Base-by-base conservation (phyloP, 345 rosid species). In the Melastoma malabathricum region DNA sequence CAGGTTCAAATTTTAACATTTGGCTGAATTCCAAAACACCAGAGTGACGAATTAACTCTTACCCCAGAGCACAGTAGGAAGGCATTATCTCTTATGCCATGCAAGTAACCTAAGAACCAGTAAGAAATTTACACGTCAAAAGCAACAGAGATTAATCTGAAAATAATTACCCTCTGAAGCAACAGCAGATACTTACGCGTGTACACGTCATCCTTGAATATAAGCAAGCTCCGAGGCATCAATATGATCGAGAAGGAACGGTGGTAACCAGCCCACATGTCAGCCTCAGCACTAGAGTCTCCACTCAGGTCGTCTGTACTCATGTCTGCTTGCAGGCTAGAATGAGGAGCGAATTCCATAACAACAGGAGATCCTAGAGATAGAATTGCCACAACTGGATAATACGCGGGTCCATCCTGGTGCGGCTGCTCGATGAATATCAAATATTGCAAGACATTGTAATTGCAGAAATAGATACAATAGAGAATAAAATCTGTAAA, bases 351-450 rank as follows among this genome's bases (percentile, higher is more conserved):
- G 57, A 90, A 90, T 55, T 86, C 86, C 98, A 90, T 83, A 44
- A 90, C 80, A 19, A 58, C 92, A 23, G 92, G 81, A 43, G 96
- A 75, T 55, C 80, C 84, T 47, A 90, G 89, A 57, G 98, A 90
- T 15, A 90, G 54, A 45, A 90, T 82, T 56, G 92, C 86, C 56
- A 82, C 98, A 7, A 90, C 98, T 8, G 92, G 96, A 49, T 74
- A 74, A 68, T 90, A 90, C 44, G 98, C 86, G 0, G 98, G 96
- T 23, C 98, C 98, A 58, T 90, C 98, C 63, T 90, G 96, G 70
- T 86, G 96, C 5, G 83, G 89, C 97, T 89, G 86, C 41, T 23
- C 15, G 53, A 58, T 43, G 16, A 50, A 38, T 27, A 54, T 8
- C 18, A 44, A 34, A 23, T 19, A 50, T 18, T 29, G 43, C 15